Evolutionary conservation across 1,139 yeast genomes (phyloP).

Genomic region (Meyerozyma guilliermondii): DNA sequence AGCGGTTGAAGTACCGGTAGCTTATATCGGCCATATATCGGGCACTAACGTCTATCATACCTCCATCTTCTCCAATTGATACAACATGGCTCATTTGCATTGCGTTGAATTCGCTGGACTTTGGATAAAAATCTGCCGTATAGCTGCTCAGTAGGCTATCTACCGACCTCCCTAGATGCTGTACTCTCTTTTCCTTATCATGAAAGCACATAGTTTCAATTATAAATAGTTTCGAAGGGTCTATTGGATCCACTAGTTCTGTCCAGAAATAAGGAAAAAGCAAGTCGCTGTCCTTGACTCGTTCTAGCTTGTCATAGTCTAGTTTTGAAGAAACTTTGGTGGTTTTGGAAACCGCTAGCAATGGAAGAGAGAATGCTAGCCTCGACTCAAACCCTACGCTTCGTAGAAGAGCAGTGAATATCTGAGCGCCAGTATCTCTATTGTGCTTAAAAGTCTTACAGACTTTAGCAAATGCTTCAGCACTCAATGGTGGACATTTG

Average conservation of each 20-base stretch:
- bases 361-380: conserved; percentile 31
- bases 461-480: conserved; percentile 13
- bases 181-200: conserved; percentile 25
- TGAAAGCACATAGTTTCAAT: conserved; percentile 30
- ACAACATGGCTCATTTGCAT: conserved; percentile 35
- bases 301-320: conserved; percentile 16
- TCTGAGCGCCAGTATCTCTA: conserved; percentile 34
- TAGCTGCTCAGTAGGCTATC: conserved; percentile 6
- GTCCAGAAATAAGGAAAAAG: conserved; percentile 40
- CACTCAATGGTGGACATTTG: conserved; percentile 13
- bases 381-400: conserved; percentile 30
- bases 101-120: conserved; percentile 20
- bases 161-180: conserved; percentile 8
- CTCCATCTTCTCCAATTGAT: conserved; percentile 15
- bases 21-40: conserved; percentile 32
- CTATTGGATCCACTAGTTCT: conserved; percentile 30
- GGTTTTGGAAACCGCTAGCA: conserved; percentile 15
- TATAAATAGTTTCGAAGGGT: conserved; percentile 21
- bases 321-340: conserved; percentile 20
- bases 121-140: conserved; percentile 21
- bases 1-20: conserved; percentile 26
- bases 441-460: conserved; percentile 27
- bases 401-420: conserved; percentile 29
- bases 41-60: conserved; percentile 27
- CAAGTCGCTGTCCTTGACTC: conserved; percentile 31